Conservation (phyloP, 768 basidiomycete genomes). For the Boletus rubescentipes region DNA sequence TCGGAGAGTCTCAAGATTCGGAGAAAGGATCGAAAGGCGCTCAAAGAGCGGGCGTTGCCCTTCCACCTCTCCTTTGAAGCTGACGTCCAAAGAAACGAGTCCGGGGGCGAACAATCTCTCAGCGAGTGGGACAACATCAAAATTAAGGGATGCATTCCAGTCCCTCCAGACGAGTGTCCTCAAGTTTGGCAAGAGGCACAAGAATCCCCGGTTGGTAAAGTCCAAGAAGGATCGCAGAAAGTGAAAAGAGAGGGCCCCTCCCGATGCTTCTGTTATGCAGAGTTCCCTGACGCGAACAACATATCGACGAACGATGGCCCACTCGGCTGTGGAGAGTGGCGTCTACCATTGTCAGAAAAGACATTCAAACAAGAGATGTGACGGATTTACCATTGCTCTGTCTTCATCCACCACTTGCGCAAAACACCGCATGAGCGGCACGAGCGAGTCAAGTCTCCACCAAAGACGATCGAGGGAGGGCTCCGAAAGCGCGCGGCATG, state of each 20-base stretch:
- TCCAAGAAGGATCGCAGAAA: too few relatives aligned
- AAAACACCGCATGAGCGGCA: background rate
- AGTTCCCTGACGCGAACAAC: too few relatives aligned
- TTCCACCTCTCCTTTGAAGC: background rate
- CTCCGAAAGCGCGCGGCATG: background rate
- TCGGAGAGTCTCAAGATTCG: background rate
- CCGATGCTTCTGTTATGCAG: too few relatives aligned
- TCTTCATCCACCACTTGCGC: background rate
- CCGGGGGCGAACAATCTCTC: background rate
- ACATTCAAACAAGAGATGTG: too few relatives aligned
- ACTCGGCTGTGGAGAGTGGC: too few relatives aligned
- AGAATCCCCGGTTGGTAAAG: too few relatives aligned
- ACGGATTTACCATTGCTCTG: background rate
- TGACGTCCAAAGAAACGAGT: background rate
- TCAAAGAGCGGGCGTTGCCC: too few relatives aligned
- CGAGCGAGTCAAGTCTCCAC: background rate
- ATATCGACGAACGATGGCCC: too few relatives aligned
- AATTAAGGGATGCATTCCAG: background rate
- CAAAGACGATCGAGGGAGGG: background rate
- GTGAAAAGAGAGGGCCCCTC: too few relatives aligned
- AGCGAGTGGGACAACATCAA: background rate
- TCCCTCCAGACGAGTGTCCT: background rate
- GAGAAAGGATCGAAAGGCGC: background rate
- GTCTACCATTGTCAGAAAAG: too few relatives aligned
- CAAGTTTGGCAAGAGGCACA: background rate